Evolutionary conservation across 495 filamentous ascomycete species (phyloP).

Genomic region (Penicillium fimorum): DNA sequence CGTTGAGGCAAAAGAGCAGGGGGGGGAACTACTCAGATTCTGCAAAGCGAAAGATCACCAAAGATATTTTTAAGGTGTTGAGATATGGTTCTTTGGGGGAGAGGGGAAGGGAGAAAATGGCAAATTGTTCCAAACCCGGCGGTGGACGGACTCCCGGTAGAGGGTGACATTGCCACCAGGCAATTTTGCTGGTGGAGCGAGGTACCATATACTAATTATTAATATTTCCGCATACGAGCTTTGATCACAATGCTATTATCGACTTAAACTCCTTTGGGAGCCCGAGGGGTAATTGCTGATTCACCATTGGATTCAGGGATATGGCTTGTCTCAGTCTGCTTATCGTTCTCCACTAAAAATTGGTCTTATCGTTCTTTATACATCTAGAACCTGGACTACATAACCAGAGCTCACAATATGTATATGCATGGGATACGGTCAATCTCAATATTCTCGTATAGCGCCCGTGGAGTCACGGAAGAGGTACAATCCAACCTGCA

Average conservation of each 20-base stretch:
- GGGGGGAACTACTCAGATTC: neutral
- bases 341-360: neutral
- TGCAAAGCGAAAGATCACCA: neutral
- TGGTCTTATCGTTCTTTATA: no score
- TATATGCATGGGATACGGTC: neutral
- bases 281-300: neutral
- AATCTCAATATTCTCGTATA: neutral
- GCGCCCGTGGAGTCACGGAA: neutral
- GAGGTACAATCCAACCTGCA: neutral
- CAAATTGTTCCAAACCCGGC: conserved; percentile 22
- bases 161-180: conserved; percentile 24
- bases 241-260: conserved; percentile 3
- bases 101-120: conserved; percentile 11
- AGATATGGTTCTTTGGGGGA: neutral
- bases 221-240: neutral
- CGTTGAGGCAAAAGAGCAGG: conserved; percentile 3
- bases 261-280: neutral
- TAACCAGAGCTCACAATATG: neutral
- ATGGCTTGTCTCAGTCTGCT: neutral
- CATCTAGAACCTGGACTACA: no score
- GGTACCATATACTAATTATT: conserved; percentile 12
- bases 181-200: conserved; percentile 13
- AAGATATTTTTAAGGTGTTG: neutral
- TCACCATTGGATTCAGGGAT: neutral
- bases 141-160: conserved; percentile 21